Evolutionary conservation across 1,284 basidiomycete species (phyloP).

Genomic region (Pascua sp.): DNA sequence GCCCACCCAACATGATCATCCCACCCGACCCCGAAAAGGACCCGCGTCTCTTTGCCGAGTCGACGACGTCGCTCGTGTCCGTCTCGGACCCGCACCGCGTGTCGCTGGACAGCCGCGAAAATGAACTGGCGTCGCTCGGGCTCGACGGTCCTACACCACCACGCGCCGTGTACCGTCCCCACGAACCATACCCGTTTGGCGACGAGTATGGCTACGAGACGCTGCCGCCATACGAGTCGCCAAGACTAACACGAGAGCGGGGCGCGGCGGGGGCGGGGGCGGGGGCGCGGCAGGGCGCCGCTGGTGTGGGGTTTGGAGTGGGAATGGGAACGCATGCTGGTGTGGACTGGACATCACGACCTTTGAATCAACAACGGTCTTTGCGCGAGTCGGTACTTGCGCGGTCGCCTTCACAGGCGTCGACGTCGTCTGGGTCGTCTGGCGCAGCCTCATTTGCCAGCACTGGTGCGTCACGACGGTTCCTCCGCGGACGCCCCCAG

Average conservation of each 20-base stretch:
- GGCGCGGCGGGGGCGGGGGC: too few relatives aligned
- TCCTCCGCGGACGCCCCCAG: background rate
- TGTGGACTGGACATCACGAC: too few relatives aligned
- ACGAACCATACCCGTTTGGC: too few relatives aligned
- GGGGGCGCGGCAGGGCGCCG: too few relatives aligned
- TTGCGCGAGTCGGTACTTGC: background rate
- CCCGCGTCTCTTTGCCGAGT: conserved; percentile 33
- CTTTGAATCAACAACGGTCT: too few relatives aligned
- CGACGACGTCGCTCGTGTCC: conserved; percentile 4
- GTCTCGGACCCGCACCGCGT: conserved; percentile 9
- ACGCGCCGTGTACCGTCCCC: too few relatives aligned
- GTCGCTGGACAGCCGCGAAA: too few relatives aligned
- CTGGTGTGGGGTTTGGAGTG: too few relatives aligned
- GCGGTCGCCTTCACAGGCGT: conserved; percentile 2
- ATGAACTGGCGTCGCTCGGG: too few relatives aligned
- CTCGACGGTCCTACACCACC: too few relatives aligned
- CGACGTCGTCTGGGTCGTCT: conserved; percentile 3
- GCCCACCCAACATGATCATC: conserved; percentile 41
- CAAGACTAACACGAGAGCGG: too few relatives aligned
- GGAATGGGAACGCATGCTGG: too few relatives aligned
- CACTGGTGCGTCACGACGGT: background rate
- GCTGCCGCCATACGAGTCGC: conserved; percentile 40
- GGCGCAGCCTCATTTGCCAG: background rate
- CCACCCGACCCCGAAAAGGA: conserved; percentile 50
- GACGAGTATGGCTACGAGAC: conserved; percentile 19